These are phyloP conservation scores for Hyaloscypha finlandica DNA, from an alignment of 495 filamentous ascomycete genomes.

Conservation along the genomic window DNA sequence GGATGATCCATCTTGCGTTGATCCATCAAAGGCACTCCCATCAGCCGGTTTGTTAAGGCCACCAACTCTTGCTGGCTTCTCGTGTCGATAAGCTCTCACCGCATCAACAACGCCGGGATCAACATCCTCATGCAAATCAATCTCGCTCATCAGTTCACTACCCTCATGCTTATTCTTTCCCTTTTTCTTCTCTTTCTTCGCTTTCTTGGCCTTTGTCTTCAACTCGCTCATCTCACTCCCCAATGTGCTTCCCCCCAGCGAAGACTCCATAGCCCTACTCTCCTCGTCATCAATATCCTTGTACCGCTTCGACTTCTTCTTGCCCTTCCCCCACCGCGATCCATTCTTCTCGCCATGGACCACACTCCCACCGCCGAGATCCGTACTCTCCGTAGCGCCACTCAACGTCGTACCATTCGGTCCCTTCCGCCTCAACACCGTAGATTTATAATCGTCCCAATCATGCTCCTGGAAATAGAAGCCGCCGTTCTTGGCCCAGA, in stretches of 20 bases:
- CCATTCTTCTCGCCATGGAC: slow-evolving; percentile 29
- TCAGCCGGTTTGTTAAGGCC: slow-evolving; percentile 80
- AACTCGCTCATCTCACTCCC: slow-evolving; percentile 22
- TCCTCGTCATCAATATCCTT: slow-evolving; percentile 41
- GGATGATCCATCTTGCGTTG: slow-evolving; percentile 44
- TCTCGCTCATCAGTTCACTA: slow-evolving; percentile 9
- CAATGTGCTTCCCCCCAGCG: slow-evolving; percentile 9
- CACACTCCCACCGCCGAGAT: slow-evolving; percentile 64
- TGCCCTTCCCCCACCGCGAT: slow-evolving; percentile 42
- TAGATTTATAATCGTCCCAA: slow-evolving; percentile 98
- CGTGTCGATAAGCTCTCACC: slow-evolving; percentile 73
- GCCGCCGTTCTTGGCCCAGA: slow-evolving; percentile 95
- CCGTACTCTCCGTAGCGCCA: slow-evolving; percentile 78
- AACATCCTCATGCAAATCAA: slow-evolving; percentile 21
- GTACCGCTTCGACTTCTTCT: slow-evolving; percentile 39
- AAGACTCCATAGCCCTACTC: slow-evolving; percentile 36
- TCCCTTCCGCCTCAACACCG: slow-evolving; percentile 88
- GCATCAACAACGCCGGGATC: slow-evolving; percentile 52
- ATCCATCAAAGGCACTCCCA: slow-evolving; percentile 68
- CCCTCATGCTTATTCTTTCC: background rate
- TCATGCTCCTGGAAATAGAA: slow-evolving; percentile 82
- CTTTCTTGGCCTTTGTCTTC: slow-evolving; percentile 31
- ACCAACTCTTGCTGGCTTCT: slow-evolving; percentile 81
- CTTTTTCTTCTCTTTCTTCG: slow-evolving; percentile 39
- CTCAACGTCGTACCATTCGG: slow-evolving; percentile 81